Base-by-base conservation (phyloP, 139 green algal genomes). In the Micractinium sp. region DNA sequence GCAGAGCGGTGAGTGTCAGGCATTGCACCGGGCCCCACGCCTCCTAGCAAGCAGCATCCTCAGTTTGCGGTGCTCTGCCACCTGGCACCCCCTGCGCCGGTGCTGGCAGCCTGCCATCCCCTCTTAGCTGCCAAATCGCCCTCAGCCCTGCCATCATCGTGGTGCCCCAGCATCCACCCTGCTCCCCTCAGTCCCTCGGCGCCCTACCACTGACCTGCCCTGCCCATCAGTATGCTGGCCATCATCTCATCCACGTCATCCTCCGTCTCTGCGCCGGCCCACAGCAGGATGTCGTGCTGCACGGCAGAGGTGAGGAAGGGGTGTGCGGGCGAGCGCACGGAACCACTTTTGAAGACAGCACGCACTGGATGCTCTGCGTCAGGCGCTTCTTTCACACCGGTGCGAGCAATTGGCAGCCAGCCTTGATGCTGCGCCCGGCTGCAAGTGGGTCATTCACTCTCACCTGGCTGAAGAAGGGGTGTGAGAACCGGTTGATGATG, bases 221-320 rank as follows among this genome's bases (percentile, higher is more conserved):
- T 41, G 47, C 47, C 74, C 74, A 81, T 25, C 73, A 84, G 85
- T 0, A 76, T 63, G n/a, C 41, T n/a, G 27, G 73, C 73, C 56
- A 56, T 31, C 63, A 63, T 80, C 20, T 47, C 18, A 1, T 87
- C 83, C 38, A 87, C 67, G 38, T 87, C 83, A 38, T 87, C 83
- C 39, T 87, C 83, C 31, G 83, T 81, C 67, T 87, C 38, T 0
- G 63, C 33, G 14, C 29, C 67, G 0, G 83, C 83, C 15, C 16
- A 22, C 56, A 87, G 36, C 38, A 87, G 67, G 25, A 87, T 60
- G 83, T 87, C 83, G 39, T 87, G 83, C 83, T 80, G 74, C 33
- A 41, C 0, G 36, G 33, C 23, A 7, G 33, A 27, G 2, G 18
- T 3, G 20, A 23, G 63, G 22, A 27, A 12, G 22, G 63, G 13